These are phyloP conservation scores for Suillus subluteus DNA, from an alignment of 768 basidiomycete genomes.

Conservation along the genomic window DNA sequence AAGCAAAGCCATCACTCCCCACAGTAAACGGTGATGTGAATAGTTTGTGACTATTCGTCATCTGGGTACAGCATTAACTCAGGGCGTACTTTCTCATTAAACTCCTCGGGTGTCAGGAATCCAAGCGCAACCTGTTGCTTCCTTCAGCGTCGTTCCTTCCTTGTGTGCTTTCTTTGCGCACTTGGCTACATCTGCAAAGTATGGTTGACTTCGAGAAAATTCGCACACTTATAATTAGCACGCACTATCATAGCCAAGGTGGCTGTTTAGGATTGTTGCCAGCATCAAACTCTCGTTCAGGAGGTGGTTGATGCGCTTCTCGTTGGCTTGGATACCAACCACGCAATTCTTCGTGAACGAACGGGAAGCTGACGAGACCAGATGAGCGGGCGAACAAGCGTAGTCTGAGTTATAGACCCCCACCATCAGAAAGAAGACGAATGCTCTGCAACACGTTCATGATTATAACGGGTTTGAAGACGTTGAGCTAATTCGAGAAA, in stretches of 20 bases:
- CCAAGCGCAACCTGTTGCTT: conserved; percentile 90
- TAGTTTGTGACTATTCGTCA: conserved; percentile 35
- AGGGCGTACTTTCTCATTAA: conserved; percentile 91
- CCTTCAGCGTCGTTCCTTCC: conserved; percentile 95
- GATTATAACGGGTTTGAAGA: conserved; percentile 99
- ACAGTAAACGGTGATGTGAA: neutral
- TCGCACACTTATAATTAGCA: conserved; percentile 19
- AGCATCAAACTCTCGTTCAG: conserved; percentile 97
- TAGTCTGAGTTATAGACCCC: conserved; percentile 22
- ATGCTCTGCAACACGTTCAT: conserved; percentile 98
- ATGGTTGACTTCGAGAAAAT: conserved; percentile 5
- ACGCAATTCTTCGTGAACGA: conserved; percentile 98
- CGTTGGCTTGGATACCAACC: conserved; percentile 94
- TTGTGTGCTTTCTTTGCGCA: conserved; percentile 99
- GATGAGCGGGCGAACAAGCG: conserved; percentile 11
- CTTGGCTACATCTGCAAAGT: conserved; percentile 84
- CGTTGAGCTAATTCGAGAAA: conserved; percentile 72
- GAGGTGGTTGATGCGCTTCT: conserved; percentile 86
- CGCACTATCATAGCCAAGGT: conserved; percentile 96
- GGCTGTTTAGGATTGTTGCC: conserved; percentile 95
- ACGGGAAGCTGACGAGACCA: conserved; percentile 59
- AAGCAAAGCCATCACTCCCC: neutral
- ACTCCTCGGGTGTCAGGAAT: conserved; percentile 86
- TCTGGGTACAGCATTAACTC: conserved; percentile 88
- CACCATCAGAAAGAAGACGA: conserved; percentile 89